phyloP scores from a whole-genome alignment of 1,284 basidiomycete species.

The Anthracocystis walkeri region DNA sequence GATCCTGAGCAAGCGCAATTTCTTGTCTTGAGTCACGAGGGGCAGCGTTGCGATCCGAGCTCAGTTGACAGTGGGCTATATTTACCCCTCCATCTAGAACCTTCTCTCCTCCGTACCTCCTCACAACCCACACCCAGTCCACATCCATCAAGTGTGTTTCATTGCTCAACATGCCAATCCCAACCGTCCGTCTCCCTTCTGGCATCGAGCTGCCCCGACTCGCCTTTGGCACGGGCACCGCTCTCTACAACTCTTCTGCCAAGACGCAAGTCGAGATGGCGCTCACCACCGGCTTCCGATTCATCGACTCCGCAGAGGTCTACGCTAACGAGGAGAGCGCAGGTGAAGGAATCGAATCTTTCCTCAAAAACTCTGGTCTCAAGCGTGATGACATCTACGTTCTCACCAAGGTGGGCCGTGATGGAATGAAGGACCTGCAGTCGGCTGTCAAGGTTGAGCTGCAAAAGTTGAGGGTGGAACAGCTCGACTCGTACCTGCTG shows the following conservation, averaged over 20 bases:
- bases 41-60: neutral
- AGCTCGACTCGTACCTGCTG: constrained; percentile 52
- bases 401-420: constrained; percentile 43
- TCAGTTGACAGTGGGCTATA: neutral
- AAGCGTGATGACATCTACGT: constrained; percentile 45
- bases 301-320: constrained; percentile 51
- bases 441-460: constrained; percentile 41
- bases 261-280: constrained; percentile 42
- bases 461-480: constrained; percentile 36
- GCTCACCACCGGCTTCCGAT: constrained; percentile 46
- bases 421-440: constrained; percentile 37
- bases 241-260: constrained; percentile 35
- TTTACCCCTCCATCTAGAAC: neutral
- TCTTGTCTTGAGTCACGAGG: no score
- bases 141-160: neutral
- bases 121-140: no score
- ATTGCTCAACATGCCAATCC: constrained; percentile 26
- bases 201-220: constrained; percentile 50
- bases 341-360: constrained; percentile 41
- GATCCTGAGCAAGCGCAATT: neutral
- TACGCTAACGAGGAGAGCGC: constrained; percentile 48
- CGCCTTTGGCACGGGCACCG: constrained; percentile 54
- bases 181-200: constrained; percentile 36
- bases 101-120: neutral
- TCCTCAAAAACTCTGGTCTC: constrained; percentile 29